phyloP scores from a whole-genome alignment of 116 monocot genomes.

The Papilionanthe hybrid region DNA sequence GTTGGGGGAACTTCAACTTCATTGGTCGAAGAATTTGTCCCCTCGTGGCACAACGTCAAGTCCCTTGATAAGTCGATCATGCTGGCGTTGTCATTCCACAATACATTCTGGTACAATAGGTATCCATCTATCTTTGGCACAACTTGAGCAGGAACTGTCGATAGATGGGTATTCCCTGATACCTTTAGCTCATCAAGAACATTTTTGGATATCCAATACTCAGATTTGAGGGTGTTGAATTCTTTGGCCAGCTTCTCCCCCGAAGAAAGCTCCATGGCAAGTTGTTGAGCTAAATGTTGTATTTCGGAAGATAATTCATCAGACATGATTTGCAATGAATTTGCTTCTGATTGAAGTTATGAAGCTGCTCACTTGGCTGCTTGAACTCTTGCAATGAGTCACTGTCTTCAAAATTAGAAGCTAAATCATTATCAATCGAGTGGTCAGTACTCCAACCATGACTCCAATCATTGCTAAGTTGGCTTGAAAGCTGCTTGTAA shows the following conservation, averaged over 20 bases:
- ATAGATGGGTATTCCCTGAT: no score
- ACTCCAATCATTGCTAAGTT: conserved; percentile 50
- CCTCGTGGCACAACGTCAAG: no score
- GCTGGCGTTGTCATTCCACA: no score
- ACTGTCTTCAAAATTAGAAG: conserved; percentile 63
- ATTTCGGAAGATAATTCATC: conserved; percentile 65
- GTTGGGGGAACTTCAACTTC: no score
- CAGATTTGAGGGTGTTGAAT: conserved; percentile 61
- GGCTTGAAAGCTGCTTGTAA: conserved; percentile 28
- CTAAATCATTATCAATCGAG: conserved; percentile 55
- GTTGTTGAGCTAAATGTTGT: conserved; percentile 48
- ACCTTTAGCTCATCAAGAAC: conserved; percentile 59
- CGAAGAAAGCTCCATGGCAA: conserved; percentile 55
- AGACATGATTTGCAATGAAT: conserved; percentile 53
- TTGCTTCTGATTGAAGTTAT: conserved; percentile 66
- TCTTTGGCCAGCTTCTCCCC: conserved; percentile 59
- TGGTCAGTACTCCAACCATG: conserved; percentile 74
- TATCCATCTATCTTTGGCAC: no score
- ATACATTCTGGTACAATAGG: no score
- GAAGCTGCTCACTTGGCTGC: conserved; percentile 61
- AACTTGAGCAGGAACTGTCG: no score
- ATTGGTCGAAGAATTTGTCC: no score
- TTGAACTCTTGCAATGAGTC: conserved; percentile 51
- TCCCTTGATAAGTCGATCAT: no score
- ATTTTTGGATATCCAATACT: conserved; percentile 59